phyloP scores from a whole-genome alignment of 352 stramenopile genomes.

The Globisporangium yorkense region DNA sequence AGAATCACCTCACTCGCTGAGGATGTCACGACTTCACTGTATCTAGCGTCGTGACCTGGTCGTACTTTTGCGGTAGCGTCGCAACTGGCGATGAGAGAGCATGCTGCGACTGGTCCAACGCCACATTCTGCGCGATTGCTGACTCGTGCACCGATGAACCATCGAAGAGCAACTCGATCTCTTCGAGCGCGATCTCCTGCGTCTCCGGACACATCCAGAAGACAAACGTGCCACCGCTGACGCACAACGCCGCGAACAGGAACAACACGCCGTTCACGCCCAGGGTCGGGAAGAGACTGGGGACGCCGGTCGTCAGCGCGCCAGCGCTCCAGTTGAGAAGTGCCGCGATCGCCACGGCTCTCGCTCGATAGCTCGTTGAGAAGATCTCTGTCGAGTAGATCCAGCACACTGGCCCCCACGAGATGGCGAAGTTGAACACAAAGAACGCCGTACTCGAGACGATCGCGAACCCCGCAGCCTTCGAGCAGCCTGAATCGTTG shows the following conservation, averaged over 20 bases:
- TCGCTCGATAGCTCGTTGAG: conserved; percentile 31
- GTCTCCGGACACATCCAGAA: conserved; percentile 38
- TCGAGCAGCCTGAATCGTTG: neutral
- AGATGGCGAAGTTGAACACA: conserved; percentile 48
- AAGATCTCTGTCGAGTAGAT: conserved; percentile 60
- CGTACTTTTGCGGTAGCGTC: conserved; percentile 7
- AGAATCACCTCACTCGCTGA: neutral
- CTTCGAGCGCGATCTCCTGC: conserved; percentile 30
- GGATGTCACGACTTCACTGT: neutral
- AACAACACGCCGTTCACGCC: conserved; percentile 47
- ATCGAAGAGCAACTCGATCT: conserved; percentile 31
- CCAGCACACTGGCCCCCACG: conserved; percentile 47
- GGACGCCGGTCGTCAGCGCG: conserved; percentile 28
- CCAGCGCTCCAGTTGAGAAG: conserved; percentile 31
- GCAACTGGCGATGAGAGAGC: neutral
- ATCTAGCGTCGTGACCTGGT: conserved; percentile 11
- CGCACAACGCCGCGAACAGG: conserved; percentile 35
- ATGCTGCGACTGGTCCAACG: neutral
- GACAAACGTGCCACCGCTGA: conserved; percentile 26
- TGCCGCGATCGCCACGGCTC: conserved; percentile 28
- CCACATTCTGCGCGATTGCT: neutral
- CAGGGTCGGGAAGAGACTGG: conserved; percentile 41
- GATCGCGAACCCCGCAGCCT: neutral
- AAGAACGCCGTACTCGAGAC: conserved; percentile 15
- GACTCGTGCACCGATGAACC: neutral